phyloP scores from a whole-genome alignment of 2,329 filamentous ascomycete species.

The Colletotrichum lentis region DNA sequence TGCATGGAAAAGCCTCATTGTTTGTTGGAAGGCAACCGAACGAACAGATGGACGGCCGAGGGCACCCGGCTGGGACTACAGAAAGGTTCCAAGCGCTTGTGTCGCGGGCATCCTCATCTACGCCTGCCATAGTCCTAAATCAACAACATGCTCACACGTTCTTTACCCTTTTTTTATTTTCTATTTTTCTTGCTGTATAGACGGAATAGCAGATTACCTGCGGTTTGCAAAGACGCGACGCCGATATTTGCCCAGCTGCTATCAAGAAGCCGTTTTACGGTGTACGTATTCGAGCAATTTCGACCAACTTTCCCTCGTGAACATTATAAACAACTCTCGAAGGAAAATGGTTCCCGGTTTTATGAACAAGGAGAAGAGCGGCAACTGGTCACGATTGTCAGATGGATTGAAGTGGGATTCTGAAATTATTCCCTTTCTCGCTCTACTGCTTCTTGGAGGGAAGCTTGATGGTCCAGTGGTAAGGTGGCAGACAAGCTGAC shows the following conservation, averaged over 20 bases:
- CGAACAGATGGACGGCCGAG: conserved; percentile 16
- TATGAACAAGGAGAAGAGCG: neutral
- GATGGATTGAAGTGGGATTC: neutral
- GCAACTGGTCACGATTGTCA: neutral
- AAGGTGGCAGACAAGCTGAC: conserved; percentile 11
- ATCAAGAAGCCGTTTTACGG: neutral
- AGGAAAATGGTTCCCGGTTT: neutral
- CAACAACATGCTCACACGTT: conserved; percentile 33
- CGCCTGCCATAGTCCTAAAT: conserved; percentile 33
- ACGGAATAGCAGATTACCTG: conserved; percentile 24
- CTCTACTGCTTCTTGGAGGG: neutral
- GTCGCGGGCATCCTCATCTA: conserved; percentile 19
- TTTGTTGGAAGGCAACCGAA: conserved; percentile 8
- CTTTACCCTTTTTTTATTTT: conserved; percentile 9
- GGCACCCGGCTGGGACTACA: conserved; percentile 17
- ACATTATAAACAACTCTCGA: neutral
- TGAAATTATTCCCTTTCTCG: neutral
- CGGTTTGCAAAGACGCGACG: conserved; percentile 1
- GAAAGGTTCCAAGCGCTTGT: conserved; percentile 18
- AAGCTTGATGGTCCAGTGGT: neutral
- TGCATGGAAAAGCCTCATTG: conserved; percentile 20
- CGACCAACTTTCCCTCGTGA: conserved; percentile 2
- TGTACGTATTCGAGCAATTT: neutral
- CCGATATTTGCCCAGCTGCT: neutral
- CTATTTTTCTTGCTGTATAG: conserved; percentile 18